Evolutionary conservation across 2,329 filamentous ascomycete genomes (phyloP), one percentile per base, ranked within the genome.

Genomic region (Claviceps humidiphila): DNA sequence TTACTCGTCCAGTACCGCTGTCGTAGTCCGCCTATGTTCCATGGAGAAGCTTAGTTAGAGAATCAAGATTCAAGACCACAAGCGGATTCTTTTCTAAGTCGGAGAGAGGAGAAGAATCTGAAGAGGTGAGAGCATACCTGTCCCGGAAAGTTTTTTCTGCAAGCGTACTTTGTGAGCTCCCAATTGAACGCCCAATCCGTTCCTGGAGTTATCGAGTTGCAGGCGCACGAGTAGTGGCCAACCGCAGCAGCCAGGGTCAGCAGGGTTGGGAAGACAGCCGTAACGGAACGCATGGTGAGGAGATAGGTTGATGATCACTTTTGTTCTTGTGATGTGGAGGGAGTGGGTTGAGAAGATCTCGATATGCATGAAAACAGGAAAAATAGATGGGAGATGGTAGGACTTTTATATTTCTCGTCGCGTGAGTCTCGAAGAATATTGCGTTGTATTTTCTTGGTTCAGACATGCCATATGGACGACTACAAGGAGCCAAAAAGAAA

Each of bases 181-280:
- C 34, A 48, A 20, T 40, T 37, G 46, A n/a, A 48, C 8, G 3
- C 22, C 17, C 46, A 34, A n/a, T 39, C 14, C 37, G 13, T n/a
- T 5, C 26, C 24, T 26, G 14, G 13, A 6, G 17, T 39, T 5
- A 38, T 20, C 17, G 37, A 37, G 17, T 47, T 17, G 46, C 46
- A 47, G 34, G n/a, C 46, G 20, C 46, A 47, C 17, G 6, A 6
- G 8, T 16, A 20, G 22, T 47, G 46, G 1, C 3, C 34, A 11
- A 0, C 9, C 4, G 79, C 44, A 17, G 26, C 24, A 7, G 26
- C 44, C 7, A 46, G 24, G 26, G 24, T n/a, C 44, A 46, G 14
- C 2, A 46, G 34, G 44, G 34, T 16, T 24, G 44, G 4, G 16
- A 34, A 16, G 16, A 34, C 16, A 11, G 44, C 26, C 9, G 44